A percentile compares a stretch with the other conserved stretches of the same genome.
phyloP scores from a whole-genome alignment of 768 basidiomycete genomes.

The Pleurotus citrinopileatus region DNA sequence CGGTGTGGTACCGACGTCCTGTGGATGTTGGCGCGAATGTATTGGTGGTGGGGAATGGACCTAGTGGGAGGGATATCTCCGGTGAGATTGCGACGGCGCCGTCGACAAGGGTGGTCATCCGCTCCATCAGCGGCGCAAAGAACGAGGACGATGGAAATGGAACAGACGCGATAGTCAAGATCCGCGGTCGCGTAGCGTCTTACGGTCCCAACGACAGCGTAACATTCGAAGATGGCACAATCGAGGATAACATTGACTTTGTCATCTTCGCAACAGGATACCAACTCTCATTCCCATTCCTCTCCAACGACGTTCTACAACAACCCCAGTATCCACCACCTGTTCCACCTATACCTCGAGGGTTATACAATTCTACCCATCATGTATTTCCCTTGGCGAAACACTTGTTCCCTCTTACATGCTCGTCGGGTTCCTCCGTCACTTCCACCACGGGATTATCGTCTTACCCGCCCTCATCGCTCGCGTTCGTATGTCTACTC shows the following conservation, averaged over 20 bases:
- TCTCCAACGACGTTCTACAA: conserved; percentile 35
- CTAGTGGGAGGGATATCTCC: conserved; percentile 69
- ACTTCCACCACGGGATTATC: conserved; percentile 7
- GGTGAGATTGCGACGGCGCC: conserved; percentile 49
- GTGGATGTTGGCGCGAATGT: conserved; percentile 37
- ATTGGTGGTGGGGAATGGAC: conserved; percentile 50
- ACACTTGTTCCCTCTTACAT: conserved; percentile 66
- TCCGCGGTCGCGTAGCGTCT: not conserved
- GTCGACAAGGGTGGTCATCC: conserved; percentile 41
- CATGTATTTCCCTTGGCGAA: conserved; percentile 70
- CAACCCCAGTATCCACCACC: conserved; percentile 35
- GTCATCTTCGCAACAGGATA: conserved; percentile 81
- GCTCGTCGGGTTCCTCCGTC: too few species aligned
- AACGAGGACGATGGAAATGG: conserved; percentile 19
- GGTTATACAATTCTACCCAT: conserved; percentile 62
- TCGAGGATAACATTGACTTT: conserved; percentile 53
- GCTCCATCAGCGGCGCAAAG: conserved; percentile 43
- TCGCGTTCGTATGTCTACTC: conserved; percentile 68
- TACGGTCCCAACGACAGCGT: conserved; percentile 38
- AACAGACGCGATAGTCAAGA: not conserved
- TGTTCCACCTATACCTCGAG: conserved; percentile 44
- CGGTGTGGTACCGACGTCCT: conserved; percentile 66
- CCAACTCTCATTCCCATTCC: conserved; percentile 61
- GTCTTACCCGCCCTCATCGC: conserved; percentile 39
- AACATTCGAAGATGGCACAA: conserved; percentile 56